Conservation (phyloP, 2,329 filamentous ascomycete genomes). For the Phaeosphaeria sp. region DNA sequence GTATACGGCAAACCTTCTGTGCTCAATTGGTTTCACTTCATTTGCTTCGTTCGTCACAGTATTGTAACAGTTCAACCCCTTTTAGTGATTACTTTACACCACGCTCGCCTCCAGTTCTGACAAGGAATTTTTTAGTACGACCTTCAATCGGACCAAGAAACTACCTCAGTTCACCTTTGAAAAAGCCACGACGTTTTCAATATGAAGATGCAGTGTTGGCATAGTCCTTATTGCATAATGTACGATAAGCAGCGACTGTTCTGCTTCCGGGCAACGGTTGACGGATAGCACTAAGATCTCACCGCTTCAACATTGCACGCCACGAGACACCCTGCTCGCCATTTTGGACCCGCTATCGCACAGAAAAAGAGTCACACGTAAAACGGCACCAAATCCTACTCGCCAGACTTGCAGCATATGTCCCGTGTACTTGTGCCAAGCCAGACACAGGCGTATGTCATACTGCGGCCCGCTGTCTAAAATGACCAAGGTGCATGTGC, state of each 20-base stretch:
- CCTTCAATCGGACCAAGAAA: not conserved
- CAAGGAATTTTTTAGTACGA: not conserved
- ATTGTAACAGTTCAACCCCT: too few species aligned
- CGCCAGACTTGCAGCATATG: not conserved
- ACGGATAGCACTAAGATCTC: conserved; percentile 5
- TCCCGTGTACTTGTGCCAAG: not conserved
- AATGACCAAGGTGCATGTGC: not conserved
- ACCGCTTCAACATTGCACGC: not conserved
- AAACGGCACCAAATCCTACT: not conserved
- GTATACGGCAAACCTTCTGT: too few species aligned
- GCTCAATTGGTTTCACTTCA: too few species aligned
- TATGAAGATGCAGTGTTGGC: not conserved
- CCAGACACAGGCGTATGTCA: not conserved
- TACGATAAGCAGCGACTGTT: not conserved
- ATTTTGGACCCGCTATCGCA: not conserved
- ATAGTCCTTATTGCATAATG: not conserved
- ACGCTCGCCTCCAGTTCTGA: not conserved
- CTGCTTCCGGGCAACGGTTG: not conserved
- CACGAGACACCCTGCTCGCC: not conserved
- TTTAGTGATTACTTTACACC: not conserved
- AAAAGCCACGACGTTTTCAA: not conserved
- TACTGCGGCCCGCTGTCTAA: not conserved
- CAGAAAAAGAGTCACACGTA: not conserved
- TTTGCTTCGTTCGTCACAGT: too few species aligned
- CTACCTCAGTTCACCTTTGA: not conserved